phyloP scores from a whole-genome alignment of 139 green algal genomes.

The Yamagishiella unicocca region DNA sequence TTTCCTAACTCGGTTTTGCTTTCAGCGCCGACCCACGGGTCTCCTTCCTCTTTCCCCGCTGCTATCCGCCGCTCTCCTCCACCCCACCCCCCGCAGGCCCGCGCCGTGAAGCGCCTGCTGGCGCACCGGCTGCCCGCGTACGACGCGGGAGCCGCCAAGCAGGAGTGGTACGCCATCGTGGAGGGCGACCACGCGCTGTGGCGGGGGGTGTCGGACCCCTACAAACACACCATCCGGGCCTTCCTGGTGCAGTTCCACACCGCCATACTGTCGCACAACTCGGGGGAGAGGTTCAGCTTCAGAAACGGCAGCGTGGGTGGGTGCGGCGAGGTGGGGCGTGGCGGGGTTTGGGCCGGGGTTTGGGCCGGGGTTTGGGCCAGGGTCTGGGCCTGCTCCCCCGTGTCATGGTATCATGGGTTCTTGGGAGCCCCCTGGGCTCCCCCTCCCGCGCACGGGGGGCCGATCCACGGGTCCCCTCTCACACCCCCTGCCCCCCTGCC shows the following conservation, averaged over 20 bases:
- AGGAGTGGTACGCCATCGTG: slow-evolving; percentile 90
- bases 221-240: slow-evolving; percentile 98
- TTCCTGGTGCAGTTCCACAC: slow-evolving; percentile 98
- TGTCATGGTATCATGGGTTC: background rate
- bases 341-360: background rate
- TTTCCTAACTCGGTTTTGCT: too few relatives aligned
- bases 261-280: slow-evolving; percentile 85
- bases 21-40: too few relatives aligned
- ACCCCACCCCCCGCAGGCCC: slow-evolving; percentile 54
- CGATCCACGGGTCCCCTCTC: too few relatives aligned
- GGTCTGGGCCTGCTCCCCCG: background rate
- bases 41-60: background rate
- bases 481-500: too few relatives aligned
- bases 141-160: slow-evolving; percentile 70
- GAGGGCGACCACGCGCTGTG: slow-evolving; percentile 95
- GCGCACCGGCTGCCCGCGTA: slow-evolving; percentile 86
- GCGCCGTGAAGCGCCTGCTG: slow-evolving; percentile 89
- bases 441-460: too few relatives aligned
- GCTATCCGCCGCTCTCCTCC: background rate
- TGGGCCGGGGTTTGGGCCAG: background rate
- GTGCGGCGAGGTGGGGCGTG: background rate
- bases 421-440: too few relatives aligned
- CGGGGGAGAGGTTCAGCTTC: slow-evolving; percentile 90
- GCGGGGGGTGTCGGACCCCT: slow-evolving; percentile 92
- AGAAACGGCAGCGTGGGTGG: slow-evolving; percentile 90